These are phyloP conservation scores for Psilocybe sp. DNA, from an alignment of 768 basidiomycete species.

Conservation along the genomic window DNA sequence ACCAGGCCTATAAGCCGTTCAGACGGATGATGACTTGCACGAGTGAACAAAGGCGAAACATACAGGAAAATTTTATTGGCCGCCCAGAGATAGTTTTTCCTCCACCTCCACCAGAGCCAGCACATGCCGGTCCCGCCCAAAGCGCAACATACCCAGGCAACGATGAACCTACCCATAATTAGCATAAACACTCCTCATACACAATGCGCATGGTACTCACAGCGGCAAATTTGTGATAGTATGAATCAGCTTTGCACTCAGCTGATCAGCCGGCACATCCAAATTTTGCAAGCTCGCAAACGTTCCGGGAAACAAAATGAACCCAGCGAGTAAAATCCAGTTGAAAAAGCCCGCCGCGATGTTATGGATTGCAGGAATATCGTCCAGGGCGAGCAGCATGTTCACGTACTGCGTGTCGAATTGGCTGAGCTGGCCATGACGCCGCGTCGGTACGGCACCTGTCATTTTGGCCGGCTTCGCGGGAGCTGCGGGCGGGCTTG, in stretches of 20 bases:
- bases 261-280: constrained; percentile 20
- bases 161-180: constrained; percentile 38
- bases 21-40: not conserved
- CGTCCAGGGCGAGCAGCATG: constrained; percentile 61
- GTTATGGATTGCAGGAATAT: constrained; percentile 48
- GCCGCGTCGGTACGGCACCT: constrained; percentile 13
- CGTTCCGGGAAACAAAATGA: constrained; percentile 61
- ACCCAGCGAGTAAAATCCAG: constrained; percentile 62
- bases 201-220: constrained; percentile 28
- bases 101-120: constrained; percentile 62
- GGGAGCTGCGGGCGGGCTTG: constrained; percentile 1
- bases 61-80: constrained; percentile 57
- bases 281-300: constrained; percentile 46
- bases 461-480: not conserved
- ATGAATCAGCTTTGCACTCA: constrained; percentile 30
- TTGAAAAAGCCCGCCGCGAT: constrained; percentile 56
- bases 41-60: constrained; percentile 12
- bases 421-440: constrained; percentile 22
- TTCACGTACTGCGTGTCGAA: constrained; percentile 53
- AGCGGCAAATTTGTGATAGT: constrained; percentile 42
- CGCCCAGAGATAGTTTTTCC: constrained; percentile 56
- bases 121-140: constrained; percentile 52
- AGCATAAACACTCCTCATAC: not conserved
- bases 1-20: constrained; percentile 41
- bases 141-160: constrained; percentile 55